These are phyloP conservation scores for Esteya vermicola DNA, from an alignment of 2,329 filamentous ascomycete genomes.

Conservation along the genomic window DNA sequence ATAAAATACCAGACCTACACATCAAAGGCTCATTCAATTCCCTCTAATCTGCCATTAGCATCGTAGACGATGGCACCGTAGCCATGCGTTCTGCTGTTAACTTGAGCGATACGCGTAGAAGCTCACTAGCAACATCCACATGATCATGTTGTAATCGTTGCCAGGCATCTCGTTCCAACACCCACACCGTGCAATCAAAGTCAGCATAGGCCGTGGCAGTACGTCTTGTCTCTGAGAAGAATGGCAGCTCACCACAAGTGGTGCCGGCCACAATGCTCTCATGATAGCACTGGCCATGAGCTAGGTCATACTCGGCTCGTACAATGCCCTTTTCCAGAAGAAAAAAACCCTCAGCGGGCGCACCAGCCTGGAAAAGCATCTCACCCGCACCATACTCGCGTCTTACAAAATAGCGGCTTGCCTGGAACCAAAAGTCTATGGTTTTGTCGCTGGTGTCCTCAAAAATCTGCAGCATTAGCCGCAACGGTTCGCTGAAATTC, in stretches of 20 bases:
- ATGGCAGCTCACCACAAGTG: conserved; percentile 89
- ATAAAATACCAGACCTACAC: neutral
- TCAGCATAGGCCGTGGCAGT: conserved; percentile 82
- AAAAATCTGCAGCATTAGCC: conserved; percentile 90
- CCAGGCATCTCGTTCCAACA: conserved; percentile 62
- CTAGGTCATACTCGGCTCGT: conserved; percentile 77
- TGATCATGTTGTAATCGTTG: conserved; percentile 55
- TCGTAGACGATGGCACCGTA: conserved; percentile 12
- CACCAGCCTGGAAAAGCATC: conserved; percentile 64
- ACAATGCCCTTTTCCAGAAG: conserved; percentile 81
- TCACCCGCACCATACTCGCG: conserved; percentile 55
- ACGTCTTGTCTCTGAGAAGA: conserved; percentile 80
- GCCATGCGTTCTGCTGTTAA: conserved; percentile 84
- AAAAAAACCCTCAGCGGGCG: conserved; percentile 72
- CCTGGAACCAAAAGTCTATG: conserved; percentile 90
- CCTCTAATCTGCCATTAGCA: conserved; percentile 10
- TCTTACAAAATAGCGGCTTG: conserved; percentile 59
- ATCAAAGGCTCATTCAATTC: neutral
- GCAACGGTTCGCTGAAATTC: conserved; percentile 77
- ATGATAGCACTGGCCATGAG: conserved; percentile 66
- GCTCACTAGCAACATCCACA: conserved; percentile 65
- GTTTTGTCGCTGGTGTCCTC: conserved; percentile 72
- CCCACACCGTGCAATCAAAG: conserved; percentile 69
- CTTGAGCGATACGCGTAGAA: conserved; percentile 80
- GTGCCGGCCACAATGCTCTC: conserved; percentile 91